These are phyloP conservation scores for Agarophyton chilense DNA, from an alignment of 23 red algal genomes.

Conservation along the genomic window DNA sequence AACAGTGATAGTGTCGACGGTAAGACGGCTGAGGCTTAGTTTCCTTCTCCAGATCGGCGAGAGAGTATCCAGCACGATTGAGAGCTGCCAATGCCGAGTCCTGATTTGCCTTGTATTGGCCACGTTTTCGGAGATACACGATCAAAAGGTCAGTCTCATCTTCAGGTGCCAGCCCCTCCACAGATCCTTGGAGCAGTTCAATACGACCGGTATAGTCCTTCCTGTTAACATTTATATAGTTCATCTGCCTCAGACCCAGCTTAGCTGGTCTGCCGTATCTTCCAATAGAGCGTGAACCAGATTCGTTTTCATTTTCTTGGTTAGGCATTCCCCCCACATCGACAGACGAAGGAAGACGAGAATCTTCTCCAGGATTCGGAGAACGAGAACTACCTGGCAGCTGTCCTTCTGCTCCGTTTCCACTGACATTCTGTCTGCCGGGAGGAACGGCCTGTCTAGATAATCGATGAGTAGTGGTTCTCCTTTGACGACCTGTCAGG, in stretches of 20 bases:
- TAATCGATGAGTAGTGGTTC: too few relatives aligned
- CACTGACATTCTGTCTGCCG: too few relatives aligned
- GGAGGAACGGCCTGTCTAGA: too few relatives aligned
- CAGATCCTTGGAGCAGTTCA: slow-evolving; percentile 82
- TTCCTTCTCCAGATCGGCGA: slow-evolving; percentile 78
- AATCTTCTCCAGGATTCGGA: too few relatives aligned
- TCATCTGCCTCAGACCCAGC: slow-evolving; percentile 49
- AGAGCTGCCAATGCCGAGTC: slow-evolving; percentile 81
- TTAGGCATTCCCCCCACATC: too few relatives aligned
- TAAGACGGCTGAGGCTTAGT: slow-evolving; percentile 78
- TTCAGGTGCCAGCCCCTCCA: slow-evolving; percentile 63
- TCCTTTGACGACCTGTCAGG: too few relatives aligned
- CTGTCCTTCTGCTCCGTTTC: too few relatives aligned
- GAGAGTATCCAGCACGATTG: slow-evolving; percentile 56
- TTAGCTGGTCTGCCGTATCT: slow-evolving; percentile 28
- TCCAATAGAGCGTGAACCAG: too few relatives aligned
- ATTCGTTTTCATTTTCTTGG: too few relatives aligned
- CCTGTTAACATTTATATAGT: slow-evolving; percentile 85
- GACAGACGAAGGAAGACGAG: too few relatives aligned
- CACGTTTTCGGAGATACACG: slow-evolving; percentile 80
- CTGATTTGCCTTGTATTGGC: slow-evolving; percentile 82
- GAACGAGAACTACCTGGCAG: too few relatives aligned
- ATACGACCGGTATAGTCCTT: slow-evolving; percentile 92
- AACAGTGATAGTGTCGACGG: slow-evolving; percentile 87
- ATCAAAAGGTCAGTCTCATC: slow-evolving; percentile 89